Evolutionary conservation across 257 asterid species (phyloP).

Genomic region (Nicotiana undulata): DNA sequence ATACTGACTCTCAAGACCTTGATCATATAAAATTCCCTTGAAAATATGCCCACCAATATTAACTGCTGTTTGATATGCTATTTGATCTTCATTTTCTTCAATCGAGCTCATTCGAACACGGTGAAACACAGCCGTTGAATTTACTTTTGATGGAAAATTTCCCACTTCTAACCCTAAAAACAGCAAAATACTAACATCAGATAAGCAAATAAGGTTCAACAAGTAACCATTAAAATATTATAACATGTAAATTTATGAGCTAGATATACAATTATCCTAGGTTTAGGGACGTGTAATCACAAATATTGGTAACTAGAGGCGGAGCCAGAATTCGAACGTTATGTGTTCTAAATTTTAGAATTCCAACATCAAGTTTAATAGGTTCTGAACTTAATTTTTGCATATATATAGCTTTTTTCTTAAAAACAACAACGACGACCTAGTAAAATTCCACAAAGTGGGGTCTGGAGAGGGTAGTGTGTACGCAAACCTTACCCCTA

Average conservation of each 20-base stretch:
- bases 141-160: conserved; percentile 72
- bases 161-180: conserved; percentile 76
- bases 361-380: too few relatives aligned
- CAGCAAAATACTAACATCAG: background rate
- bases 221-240: background rate
- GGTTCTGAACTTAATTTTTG: too few relatives aligned
- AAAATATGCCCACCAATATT: conserved; percentile 85
- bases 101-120: conserved; percentile 75
- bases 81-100: conserved; percentile 61
- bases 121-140: conserved; percentile 66
- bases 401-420: too few relatives aligned
- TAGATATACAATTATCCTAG: background rate
- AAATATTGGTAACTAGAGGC: background rate
- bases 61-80: conserved; percentile 84
- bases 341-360: too few relatives aligned
- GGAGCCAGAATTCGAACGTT: too few relatives aligned
- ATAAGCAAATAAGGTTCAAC: background rate
- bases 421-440: too few relatives aligned
- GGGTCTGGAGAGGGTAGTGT: too few relatives aligned
- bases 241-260: background rate
- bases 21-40: conserved; percentile 89
- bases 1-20: conserved; percentile 65
- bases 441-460: too few relatives aligned
- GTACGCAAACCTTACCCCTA: too few relatives aligned
- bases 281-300: background rate